Evolutionary conservation across 352 stramenopile species (phyloP), one percentile per base, ranked within the genome.

Genomic region (Globisporangium sylvaticum): DNA sequence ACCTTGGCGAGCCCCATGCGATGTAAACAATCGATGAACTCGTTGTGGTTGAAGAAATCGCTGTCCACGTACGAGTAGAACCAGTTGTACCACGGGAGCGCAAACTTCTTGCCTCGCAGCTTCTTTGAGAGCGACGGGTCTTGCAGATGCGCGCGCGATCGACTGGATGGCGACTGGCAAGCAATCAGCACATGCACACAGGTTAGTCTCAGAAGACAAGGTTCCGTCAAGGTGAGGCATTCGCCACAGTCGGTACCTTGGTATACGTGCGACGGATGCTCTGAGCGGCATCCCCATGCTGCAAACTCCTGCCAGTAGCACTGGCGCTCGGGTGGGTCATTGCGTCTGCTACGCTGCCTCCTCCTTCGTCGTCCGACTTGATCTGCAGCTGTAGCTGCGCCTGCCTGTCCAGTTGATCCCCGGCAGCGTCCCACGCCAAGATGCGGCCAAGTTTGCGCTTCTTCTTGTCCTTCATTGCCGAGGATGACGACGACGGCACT

Each of bases 41-140:
- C 84, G 31, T 91, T 91, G 56, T 92, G 77, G n/a, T 22, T 31
- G 66, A 93, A 91, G 65, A 90, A 95, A 24, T 87, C 81, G 12
- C 71, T 66, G 70, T 92, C 83, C 29, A 82, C 60, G 58, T 74
- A 87, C 57, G 79, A 85, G 54, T 88, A 84, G 64, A 92, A 91
- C 83, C 84, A 92, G 56, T 90, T 76, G 46, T 37, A 77, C 81
- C 79, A 89, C 24, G 84, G 84, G n/a, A 92, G 67, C 31, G 81
- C 65, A 37, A 88, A 89, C 53, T 75, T 80, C 18, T 50, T 29
- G 24, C 37, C 24, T n/a, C 22, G n/a, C 8, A 56, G 39, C 7
- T 31, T 20, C 9, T 18, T 34, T 9, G 52, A 29, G 14, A 67
- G 48, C 24, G 25, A 37, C 34, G 60, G 29, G 8, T 60, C 54